These are phyloP conservation scores for Backusella tarrabulga DNA, from an alignment of 192 early-diverging fungal species.

Conservation along the genomic window DNA sequence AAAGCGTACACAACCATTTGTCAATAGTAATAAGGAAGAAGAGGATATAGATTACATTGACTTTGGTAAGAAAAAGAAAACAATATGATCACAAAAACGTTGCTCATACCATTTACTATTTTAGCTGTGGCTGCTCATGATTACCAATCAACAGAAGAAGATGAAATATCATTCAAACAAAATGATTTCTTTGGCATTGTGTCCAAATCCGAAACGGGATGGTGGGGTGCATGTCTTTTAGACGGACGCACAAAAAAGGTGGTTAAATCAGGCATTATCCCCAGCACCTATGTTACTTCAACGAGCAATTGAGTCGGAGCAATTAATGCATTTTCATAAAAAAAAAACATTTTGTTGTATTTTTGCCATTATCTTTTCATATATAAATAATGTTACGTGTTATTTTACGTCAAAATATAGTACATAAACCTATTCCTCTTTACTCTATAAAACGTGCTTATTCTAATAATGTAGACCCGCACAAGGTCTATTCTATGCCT, in stretches of 20 bases:
- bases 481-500: conserved; percentile 35
- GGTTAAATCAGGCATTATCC: neutral
- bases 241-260: neutral
- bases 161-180: conserved; percentile 28
- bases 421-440: neutral
- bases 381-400: neutral
- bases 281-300: neutral
- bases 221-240: conserved; percentile 14
- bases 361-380: neutral
- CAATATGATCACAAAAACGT: neutral
- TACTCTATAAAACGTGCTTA: neutral
- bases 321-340: neutral
- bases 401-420: neutral
- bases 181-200: conserved; percentile 32
- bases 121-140: conserved; percentile 25
- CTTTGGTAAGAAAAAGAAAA: neutral
- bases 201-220: conserved; percentile 7
- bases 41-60: conserved; percentile 8
- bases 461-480: neutral
- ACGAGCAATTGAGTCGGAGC: neutral
- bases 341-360: neutral
- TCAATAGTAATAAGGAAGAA: neutral
- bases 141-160: conserved; percentile 25
- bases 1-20: neutral
- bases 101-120: neutral